A percentile compares a stretch with the other conserved stretches of the same genome.
These are phyloP conservation scores for Hymenoscyphus infarciens DNA, from an alignment of 2,329 filamentous ascomycete genomes.

Conservation along the genomic window DNA sequence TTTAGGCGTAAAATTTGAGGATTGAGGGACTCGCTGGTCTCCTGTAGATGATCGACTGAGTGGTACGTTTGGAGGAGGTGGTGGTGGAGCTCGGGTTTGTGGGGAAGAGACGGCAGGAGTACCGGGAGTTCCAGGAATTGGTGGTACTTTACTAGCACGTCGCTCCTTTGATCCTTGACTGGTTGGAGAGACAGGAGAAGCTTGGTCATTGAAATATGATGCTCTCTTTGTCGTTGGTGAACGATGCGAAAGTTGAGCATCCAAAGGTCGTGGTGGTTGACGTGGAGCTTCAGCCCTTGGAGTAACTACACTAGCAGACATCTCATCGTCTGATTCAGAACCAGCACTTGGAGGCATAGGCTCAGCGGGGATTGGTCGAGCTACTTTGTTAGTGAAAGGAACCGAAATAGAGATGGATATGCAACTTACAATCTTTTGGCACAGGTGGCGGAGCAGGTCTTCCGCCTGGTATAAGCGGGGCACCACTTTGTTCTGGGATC, in stretches of 20 bases:
- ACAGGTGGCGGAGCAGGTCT: conserved; percentile 55
- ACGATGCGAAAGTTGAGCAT: conserved; percentile 37
- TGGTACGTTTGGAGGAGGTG: conserved; percentile 54
- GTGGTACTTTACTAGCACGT: conserved; percentile 57
- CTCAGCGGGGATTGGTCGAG: conserved; percentile 57
- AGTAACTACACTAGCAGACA: conserved; percentile 52
- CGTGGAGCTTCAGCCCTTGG: conserved; percentile 39
- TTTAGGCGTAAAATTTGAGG: conserved; percentile 43
- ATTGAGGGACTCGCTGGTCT: conserved; percentile 47
- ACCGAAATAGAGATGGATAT: background rate
- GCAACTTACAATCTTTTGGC: conserved; percentile 58
- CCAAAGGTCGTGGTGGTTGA: conserved; percentile 43
- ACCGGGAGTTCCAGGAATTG: conserved; percentile 55
- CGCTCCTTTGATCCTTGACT: conserved; percentile 43
- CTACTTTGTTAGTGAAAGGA: conserved; percentile 32
- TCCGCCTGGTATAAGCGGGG: conserved; percentile 38
- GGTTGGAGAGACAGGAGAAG: conserved; percentile 39
- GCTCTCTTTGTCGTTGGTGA: conserved; percentile 41
- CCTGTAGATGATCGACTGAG: conserved; percentile 57
- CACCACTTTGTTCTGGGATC: conserved; percentile 34
- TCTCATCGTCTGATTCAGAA: conserved; percentile 85
- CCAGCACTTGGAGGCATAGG: conserved; percentile 67
- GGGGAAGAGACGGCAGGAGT: conserved; percentile 43
- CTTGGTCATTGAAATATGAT: conserved; percentile 37
- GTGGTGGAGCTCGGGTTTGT: conserved; percentile 62